Evolutionary conservation across 139 green algal species (phyloP), one percentile per base, ranked within the genome.

Genomic region (Haematococcus sp.): DNA sequence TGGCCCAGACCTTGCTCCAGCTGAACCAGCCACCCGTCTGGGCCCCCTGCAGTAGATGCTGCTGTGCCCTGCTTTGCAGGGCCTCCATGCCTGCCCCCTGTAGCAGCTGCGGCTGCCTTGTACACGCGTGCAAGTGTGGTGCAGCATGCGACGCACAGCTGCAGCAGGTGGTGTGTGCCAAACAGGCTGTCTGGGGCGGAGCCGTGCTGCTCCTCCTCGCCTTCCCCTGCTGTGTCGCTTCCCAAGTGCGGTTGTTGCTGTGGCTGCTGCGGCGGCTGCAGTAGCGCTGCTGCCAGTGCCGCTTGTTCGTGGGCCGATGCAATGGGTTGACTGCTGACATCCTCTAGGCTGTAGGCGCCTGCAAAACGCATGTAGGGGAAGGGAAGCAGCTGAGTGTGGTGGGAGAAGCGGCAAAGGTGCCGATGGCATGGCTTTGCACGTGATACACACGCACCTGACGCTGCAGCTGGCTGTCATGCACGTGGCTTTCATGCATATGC

Each of bases 281-380:
- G 54, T 22, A 76, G 63, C 51, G 43, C 31, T 44, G 68, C 56
- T 19, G 73, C 68, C 1, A 71, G 30, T 30, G 31, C n/a, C 16
- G 77, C 55, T 71, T 75, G 71, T 67, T 82, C 63, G 3, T 35
- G 51, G 3, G 59, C 2, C 13, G 25, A 55, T 4, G 69, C 70
- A 20, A 77, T 46, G 51, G 73, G 72, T 58, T 58, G 27, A 30
- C n/a, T 13, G 30, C 15, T 13, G 4, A 51, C 68, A 65, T 74
- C 68, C 51, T 74, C 68, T 9, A 74, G 31, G 13, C 40, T 17
- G 17, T 61, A 65, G 17, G 32, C 40, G 11, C 40, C 40, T 49
- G 40, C 11, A 11, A n/a, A n/a, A n/a, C n/a, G n/a, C n/a, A n/a
- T n/a, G n/a, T n/a, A n/a, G n/a, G n/a, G n/a, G n/a, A n/a, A n/a